A percentile compares a stretch with the other conserved stretches of the same genome.
These are phyloP conservation scores for Pichia cephalocereana DNA, from an alignment of 805 yeast genomes.

Conservation along the genomic window DNA sequence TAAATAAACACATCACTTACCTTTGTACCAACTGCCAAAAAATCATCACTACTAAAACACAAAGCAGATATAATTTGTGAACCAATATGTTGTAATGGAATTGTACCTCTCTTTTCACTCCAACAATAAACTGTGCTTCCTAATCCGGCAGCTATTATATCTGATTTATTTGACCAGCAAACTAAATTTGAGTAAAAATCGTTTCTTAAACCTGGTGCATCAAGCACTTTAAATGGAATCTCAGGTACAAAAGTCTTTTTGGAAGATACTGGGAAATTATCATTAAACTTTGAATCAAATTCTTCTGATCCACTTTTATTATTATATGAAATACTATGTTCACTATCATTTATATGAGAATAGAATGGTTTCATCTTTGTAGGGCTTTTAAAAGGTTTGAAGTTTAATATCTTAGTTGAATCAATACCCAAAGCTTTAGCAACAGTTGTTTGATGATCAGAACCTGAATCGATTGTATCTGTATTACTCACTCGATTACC, in stretches of 20 bases:
- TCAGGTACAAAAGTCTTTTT: constrained; percentile 19
- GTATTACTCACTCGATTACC: neutral
- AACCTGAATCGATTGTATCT: neutral
- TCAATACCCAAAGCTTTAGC: constrained; percentile 43
- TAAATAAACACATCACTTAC: constrained; percentile 39
- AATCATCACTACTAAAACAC: constrained; percentile 41
- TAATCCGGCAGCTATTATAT: constrained; percentile 57
- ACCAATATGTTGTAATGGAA: constrained; percentile 32
- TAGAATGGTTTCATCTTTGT: constrained; percentile 3
- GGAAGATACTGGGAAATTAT: neutral
- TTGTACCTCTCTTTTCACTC: constrained; percentile 43
- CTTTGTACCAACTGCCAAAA: constrained; percentile 48
- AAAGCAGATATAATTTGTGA: constrained; percentile 45
- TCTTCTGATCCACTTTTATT: neutral
- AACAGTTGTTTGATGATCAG: constrained; percentile 29
- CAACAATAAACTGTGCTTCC: constrained; percentile 52
- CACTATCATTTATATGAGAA: neutral
- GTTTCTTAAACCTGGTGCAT: constrained; percentile 64
- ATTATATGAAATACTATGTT: neutral
- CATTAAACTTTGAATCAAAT: neutral
- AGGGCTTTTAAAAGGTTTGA: constrained; percentile 17
- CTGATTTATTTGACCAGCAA: constrained; percentile 53
- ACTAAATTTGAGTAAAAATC: constrained; percentile 73
- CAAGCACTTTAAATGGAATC: constrained; percentile 43
- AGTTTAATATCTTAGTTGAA: constrained; percentile 34